Evolutionary conservation across 2,329 filamentous ascomycete species (phyloP), one percentile per base, ranked within the genome.

Genomic region (Beauveria scarabaeidicola): DNA sequence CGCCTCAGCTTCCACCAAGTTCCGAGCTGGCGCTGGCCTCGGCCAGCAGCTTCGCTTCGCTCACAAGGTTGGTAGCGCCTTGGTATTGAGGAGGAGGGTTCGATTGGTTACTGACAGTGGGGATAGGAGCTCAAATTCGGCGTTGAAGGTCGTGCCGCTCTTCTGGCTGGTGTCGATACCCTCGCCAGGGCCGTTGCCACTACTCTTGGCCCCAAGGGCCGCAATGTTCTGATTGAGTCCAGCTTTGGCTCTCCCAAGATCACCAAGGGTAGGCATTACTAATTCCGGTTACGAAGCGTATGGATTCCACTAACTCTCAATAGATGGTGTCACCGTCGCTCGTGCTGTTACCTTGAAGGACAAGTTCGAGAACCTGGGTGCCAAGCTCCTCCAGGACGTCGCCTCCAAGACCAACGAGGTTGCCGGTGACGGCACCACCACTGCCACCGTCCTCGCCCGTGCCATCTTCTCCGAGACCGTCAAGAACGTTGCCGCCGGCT

Each of bases 391-490:
- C 68, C 92, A 97, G 80, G 94, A 99, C 77, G 94, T 99, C 67
- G 94, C 94, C 70, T 94, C 90, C 73, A 99, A 99, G 87, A 99
- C 94, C 73, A 99, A 99, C 82, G 94, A 99, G 81, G 87, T 91
- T 68, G 94, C 94, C 67, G 94, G 94, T 88, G 94, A 99, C 76
- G 94, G 94, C 78, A 99, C 94, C 69, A 99, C 94, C 66, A 96
- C 92, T 66, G 94, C 94, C 66, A 99, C 94, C 65, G 94, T 97
- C 67, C 90, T 99, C 67, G 94, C 91, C 69, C 90, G 91, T 69
- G 90, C 92, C 75, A 99, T 99, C 79, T 99, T 99, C 85, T 96
- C 94, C 77, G 94, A 99, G 84, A 97, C 93, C 59, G 94, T 97
- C 75, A 99, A 99, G 88, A 99, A 99, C 76, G 94, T 99, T 66